Evolutionary conservation across 768 basidiomycete genomes (phyloP).

Genomic region (Kwoniella dendrophila): DNA sequence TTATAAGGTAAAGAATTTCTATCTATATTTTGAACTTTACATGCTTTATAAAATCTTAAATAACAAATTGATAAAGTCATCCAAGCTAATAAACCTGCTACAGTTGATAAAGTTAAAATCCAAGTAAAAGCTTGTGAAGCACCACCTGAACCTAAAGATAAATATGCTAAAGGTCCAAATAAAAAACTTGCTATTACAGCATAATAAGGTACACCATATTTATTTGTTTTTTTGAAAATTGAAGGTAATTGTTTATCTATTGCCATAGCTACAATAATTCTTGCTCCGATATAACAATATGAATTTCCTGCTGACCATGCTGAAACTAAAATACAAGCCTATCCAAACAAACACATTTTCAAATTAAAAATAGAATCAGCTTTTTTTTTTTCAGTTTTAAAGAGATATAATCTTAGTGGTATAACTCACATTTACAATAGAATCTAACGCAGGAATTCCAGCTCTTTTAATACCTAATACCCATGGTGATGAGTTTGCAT

Average conservation of each 20-base stretch:
- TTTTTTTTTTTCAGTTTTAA: background rate
- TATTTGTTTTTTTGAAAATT: conserved; percentile 42
- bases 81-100: conserved; percentile 37
- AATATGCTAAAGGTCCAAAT: conserved; percentile 32
- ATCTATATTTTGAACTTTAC: conserved; percentile 19
- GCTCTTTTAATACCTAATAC: conserved; percentile 34
- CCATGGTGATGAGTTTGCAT: conserved; percentile 44
- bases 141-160: conserved; percentile 28
- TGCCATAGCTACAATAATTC: conserved; percentile 59
- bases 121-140: conserved; percentile 38
- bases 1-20: conserved; percentile 14
- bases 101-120: conserved; percentile 33
- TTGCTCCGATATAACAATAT: conserved; percentile 54
- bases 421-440: conserved; percentile 42
- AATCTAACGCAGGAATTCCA: conserved; percentile 45
- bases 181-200: conserved; percentile 35
- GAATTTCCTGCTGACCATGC: conserved; percentile 51
- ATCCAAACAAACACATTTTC: background rate
- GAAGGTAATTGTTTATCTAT: conserved; percentile 60
- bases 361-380: background rate
- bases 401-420: background rate
- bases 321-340: conserved; percentile 34
- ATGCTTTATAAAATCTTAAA: conserved; percentile 20
- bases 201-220: conserved; percentile 51
- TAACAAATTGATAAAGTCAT: conserved; percentile 22